Conservation (phyloP, 129 eudicot species). For the Erigeron canadensis region DNA sequence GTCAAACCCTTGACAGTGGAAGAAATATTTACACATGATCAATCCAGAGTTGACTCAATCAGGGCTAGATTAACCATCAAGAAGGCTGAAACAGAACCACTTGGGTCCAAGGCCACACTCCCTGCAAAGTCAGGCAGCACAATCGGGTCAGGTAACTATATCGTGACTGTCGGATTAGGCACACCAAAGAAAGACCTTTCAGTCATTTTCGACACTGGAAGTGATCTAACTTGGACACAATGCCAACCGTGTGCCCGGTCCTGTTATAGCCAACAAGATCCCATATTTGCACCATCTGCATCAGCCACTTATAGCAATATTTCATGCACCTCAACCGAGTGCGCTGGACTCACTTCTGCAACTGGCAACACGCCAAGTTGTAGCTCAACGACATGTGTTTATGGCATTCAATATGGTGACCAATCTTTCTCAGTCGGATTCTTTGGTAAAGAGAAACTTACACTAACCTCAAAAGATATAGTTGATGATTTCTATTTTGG, state of each 20-base stretch:
- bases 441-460: constrained; percentile 54
- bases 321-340: constrained; percentile 47
- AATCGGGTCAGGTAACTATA: constrained; percentile 62
- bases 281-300: constrained; percentile 56
- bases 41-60: constrained; percentile 54
- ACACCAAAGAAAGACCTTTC: constrained; percentile 59
- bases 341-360: constrained; percentile 46
- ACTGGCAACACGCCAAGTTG: constrained; percentile 62
- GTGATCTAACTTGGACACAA: constrained; percentile 90
- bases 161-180: constrained; percentile 70
- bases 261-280: constrained; percentile 62
- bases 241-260: constrained; percentile 64
- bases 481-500: constrained; percentile 46
- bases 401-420: constrained; percentile 74
- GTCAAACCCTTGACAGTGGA: constrained; percentile 28
- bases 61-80: constrained; percentile 27
- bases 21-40: constrained; percentile 50
- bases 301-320: constrained; percentile 66
- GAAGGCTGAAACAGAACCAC: constrained; percentile 7
- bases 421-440: constrained; percentile 65
- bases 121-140: constrained; percentile 64
- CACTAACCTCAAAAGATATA: constrained; percentile 40
- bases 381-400: constrained; percentile 50
- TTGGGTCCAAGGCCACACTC: constrained; percentile 36
- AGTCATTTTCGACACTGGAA: constrained; percentile 81